Percentiles rank a stretch among this genome's conserved stretches.
These are phyloP conservation scores for Starmerella bombicola DNA, from an alignment of 805 yeast genomes.

Conservation along the genomic window DNA sequence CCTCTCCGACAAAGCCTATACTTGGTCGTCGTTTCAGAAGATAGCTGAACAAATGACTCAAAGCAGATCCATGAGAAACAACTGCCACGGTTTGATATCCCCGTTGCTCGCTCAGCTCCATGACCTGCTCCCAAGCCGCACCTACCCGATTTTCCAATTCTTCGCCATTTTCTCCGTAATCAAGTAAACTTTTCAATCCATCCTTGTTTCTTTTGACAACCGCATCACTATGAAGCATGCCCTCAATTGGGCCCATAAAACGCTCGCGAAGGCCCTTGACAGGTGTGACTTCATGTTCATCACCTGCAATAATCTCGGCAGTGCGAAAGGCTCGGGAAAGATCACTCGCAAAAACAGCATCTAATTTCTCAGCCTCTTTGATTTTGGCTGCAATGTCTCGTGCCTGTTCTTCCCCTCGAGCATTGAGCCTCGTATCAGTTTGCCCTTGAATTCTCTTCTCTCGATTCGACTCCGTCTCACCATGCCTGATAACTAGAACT, in stretches of 20 bases:
- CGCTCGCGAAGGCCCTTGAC: conserved; percentile 19
- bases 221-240: conserved; percentile 16
- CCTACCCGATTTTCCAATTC: conserved; percentile 12
- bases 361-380: conserved; percentile 10
- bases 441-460: conserved; percentile 22
- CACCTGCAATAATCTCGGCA: conserved; percentile 18
- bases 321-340: conserved; percentile 20
- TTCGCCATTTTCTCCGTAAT: conserved; percentile 18
- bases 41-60: conserved; percentile 13
- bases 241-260: conserved; percentile 21
- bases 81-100: conserved; percentile 12
- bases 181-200: conserved; percentile 5
- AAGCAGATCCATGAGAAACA: conserved; percentile 23
- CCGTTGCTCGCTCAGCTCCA: not conserved
- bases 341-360: conserved; percentile 19
- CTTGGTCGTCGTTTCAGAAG: not conserved
- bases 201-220: conserved; percentile 6
- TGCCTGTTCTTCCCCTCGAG: conserved; percentile 21
- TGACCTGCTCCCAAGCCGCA: conserved; percentile 9
- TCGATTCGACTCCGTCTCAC: conserved; percentile 22
- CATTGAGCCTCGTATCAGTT: conserved; percentile 19
- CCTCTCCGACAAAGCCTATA: conserved; percentile 1
- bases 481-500: conserved; percentile 20
- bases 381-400: conserved; percentile 10
- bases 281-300: not conserved